Evolutionary conservation across 1,284 basidiomycete species (phyloP).

Genomic region (Erythrobasidium hasegawianum): DNA sequence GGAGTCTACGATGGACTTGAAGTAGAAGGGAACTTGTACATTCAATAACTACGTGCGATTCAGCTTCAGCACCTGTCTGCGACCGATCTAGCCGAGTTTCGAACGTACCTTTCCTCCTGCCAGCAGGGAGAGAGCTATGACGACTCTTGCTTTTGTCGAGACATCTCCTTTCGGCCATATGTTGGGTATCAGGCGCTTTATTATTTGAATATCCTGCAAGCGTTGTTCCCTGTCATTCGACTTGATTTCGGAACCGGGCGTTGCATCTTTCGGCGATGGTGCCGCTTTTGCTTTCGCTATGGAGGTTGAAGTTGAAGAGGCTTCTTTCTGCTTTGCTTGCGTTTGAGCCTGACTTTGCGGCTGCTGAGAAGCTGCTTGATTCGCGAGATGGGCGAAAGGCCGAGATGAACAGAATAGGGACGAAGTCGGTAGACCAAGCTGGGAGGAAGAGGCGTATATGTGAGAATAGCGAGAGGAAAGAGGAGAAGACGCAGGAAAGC

Average conservation of each 20-base stretch:
- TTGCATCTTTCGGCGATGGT: conserved; percentile 9
- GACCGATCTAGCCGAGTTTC: too few species aligned
- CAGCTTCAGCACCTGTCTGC: neutral
- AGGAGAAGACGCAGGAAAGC: too few species aligned
- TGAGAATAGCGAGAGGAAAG: too few species aligned
- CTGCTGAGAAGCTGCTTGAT: conserved; percentile 1
- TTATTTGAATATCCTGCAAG: conserved; percentile 49
- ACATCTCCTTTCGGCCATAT: conserved; percentile 59
- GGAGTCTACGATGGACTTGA: conserved; percentile 85
- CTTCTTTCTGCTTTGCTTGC: conserved; percentile 1
- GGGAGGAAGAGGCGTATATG: neutral
- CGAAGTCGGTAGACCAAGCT: neutral
- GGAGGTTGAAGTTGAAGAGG: neutral
- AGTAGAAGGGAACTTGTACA: conserved; percentile 94
- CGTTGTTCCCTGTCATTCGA: conserved; percentile 28
- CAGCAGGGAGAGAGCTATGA: conserved; percentile 76
- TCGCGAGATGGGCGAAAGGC: conserved; percentile 22
- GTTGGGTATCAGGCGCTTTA: conserved; percentile 56
- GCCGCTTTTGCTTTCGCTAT: conserved; percentile 1
- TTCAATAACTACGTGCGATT: conserved; percentile 65
- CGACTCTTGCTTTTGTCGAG: conserved; percentile 64
- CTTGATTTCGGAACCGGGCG: neutral
- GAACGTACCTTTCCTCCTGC: conserved; percentile 74
- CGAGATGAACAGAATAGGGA: conserved; percentile 3
- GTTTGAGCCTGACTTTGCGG: neutral